A percentile compares a stretch with the other conserved stretches of the same genome.
These are phyloP conservation scores for Monilinia polystroma DNA, from an alignment of 2,329 filamentous ascomycete genomes.

Conservation along the genomic window DNA sequence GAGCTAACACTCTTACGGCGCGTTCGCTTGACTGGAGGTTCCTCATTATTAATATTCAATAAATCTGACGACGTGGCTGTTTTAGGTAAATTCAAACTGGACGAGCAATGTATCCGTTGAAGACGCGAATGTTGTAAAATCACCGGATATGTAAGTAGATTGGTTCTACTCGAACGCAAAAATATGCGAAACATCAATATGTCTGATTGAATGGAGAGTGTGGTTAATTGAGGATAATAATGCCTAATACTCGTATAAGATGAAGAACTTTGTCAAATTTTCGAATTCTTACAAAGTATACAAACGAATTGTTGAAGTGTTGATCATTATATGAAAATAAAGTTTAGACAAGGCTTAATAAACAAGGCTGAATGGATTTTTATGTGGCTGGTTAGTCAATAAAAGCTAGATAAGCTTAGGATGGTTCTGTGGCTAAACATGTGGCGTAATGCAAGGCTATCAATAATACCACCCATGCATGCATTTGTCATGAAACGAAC, in stretches of 20 bases:
- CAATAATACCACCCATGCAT: background rate
- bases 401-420: background rate
- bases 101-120: constrained; percentile 3
- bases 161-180: constrained; percentile 23
- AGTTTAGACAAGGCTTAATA: background rate
- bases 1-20: background rate
- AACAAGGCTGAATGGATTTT: too few relatives aligned
- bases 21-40: background rate
- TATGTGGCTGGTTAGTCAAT: background rate
- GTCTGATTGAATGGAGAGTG: background rate
- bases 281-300: background rate
- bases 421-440: background rate
- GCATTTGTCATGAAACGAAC: too few relatives aligned
- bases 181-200: constrained; percentile 33
- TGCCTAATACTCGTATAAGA: background rate
- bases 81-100: background rate
- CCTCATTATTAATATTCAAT: background rate
- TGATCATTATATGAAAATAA: background rate
- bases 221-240: background rate
- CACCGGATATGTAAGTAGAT: constrained; percentile 16
- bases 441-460: constrained; percentile 3
- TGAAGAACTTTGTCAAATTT: background rate
- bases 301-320: background rate
- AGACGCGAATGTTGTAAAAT: background rate
- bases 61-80: background rate